Base-by-base conservation (phyloP, 106 monocot species). In the Xerophyta viscosa region DNA sequence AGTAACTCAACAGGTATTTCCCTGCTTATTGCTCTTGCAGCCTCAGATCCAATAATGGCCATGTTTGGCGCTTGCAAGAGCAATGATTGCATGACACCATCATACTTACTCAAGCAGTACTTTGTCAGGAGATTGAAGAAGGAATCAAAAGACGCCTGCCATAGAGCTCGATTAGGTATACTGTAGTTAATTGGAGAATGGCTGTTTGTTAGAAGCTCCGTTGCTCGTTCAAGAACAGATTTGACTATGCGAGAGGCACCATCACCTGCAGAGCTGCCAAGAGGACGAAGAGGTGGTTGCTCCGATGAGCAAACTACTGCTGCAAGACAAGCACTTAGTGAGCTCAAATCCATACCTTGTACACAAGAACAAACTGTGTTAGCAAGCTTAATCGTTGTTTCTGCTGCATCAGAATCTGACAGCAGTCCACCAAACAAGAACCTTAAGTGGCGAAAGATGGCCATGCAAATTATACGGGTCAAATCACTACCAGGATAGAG, bases 1-100 rank as follows among this genome's bases (percentile, higher is more conserved):
- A 76, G 48, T n/a, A 76, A 30, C 5, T 76, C 75, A 9, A 76
- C 60, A 8, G 75, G 75, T 69, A 76, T 76, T 37, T 76, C 75
- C 31, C 51, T 64, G 25, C 69, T 64, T 29, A 76, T 65, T 21
- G 69, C 68, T 41, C 37, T 64, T 14, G 63, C 58, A 19, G 51
- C 63, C 36, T 76, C 75, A 12, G 58, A 13, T 28, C 64, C 59
- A 48, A 39, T 30, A 20, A 60, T 14, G 0, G 36, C 41, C 42
- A 37, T 17, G 29, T 55, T 56, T 14, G 56, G 56, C 9, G 58
- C 43, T 24, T 60, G 53, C 58, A 48, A n/a, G 12, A 44, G 30
- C 31, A 66, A 27, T 23, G 73, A 55, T 24, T 67, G 66, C 46
- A 62, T 53, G 27, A 76, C 48, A 31, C 54, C 52, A 15, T 75